Conservation (phyloP, 257 asterid species). For the Forsythia viridissima region DNA sequence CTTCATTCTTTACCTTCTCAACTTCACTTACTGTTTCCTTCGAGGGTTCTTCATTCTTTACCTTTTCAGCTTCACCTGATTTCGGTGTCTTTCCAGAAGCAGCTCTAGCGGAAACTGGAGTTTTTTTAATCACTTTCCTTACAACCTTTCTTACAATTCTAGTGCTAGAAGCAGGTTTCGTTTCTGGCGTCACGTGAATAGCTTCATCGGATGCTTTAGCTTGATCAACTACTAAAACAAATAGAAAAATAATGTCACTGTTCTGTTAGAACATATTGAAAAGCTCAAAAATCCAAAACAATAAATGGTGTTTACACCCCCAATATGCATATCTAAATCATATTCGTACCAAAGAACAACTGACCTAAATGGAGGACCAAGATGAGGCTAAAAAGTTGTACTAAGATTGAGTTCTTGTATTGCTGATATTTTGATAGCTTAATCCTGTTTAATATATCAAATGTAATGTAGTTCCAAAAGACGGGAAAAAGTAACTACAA, state of each 20-base stretch:
- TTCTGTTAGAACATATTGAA: not conserved
- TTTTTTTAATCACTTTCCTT: constrained; percentile 41
- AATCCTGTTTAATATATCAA: not conserved
- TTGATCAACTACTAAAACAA: constrained; percentile 33
- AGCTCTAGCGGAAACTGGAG: constrained; percentile 30
- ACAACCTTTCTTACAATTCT: constrained; percentile 45
- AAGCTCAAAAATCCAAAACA: not conserved
- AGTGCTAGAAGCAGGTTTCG: constrained; percentile 36
- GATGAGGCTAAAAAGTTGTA: not conserved
- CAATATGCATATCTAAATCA: not conserved
- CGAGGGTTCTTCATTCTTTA: constrained; percentile 1
- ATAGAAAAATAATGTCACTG: not conserved
- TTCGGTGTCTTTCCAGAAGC: constrained; percentile 21
- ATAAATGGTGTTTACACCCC: not conserved
- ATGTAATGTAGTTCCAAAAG: not conserved
- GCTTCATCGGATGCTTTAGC: constrained; percentile 23
- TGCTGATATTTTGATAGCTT: not conserved
- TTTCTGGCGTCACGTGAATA: constrained; percentile 28
- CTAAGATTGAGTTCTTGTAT: not conserved
- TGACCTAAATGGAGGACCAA: not conserved
- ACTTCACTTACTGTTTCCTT: constrained; percentile 1
- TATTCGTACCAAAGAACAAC: not conserved
- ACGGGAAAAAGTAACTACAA: not conserved
- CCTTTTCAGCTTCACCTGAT: not conserved
- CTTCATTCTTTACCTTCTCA: constrained; percentile 11